phyloP scores from a whole-genome alignment of 2,329 filamentous ascomycete species.

The Colletotrichum sp. region DNA sequence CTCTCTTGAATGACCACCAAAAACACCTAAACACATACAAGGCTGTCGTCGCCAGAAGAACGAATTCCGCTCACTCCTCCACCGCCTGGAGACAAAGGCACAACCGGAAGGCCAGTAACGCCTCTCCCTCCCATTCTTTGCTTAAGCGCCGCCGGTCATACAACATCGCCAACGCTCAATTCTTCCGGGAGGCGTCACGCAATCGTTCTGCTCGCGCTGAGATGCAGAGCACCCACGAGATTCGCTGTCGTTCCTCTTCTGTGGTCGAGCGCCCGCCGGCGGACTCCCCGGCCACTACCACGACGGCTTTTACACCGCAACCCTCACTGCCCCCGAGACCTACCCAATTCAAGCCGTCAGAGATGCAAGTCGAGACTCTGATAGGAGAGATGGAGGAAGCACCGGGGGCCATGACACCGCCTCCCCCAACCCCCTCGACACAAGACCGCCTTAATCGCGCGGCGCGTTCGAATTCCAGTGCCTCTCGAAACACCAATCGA shows the following conservation, averaged over 20 bases:
- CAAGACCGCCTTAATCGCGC: conserved; percentile 49
- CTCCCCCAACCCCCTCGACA: conserved; percentile 40
- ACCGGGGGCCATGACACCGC: conserved; percentile 33
- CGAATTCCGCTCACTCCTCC: conserved; percentile 35
- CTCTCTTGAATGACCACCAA: conserved; percentile 49
- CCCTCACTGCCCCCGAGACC: conserved; percentile 1
- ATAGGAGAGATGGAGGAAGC: conserved; percentile 8
- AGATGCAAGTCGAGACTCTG: conserved; percentile 6
- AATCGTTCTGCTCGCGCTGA: conserved; percentile 26
- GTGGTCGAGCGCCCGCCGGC: conserved; percentile 39
- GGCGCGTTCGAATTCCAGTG: conserved; percentile 56
- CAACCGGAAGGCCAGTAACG: conserved; percentile 39
- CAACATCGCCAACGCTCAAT: conserved; percentile 33
- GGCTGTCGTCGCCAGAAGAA: conserved; percentile 49
- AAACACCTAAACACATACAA: conserved; percentile 45
- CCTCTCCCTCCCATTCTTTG: conserved; percentile 40
- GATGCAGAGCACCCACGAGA: conserved; percentile 35
- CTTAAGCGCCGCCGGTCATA: conserved; percentile 36
- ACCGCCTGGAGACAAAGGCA: conserved; percentile 43
- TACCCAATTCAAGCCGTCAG: conserved; percentile 1
- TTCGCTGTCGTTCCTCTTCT: conserved; percentile 45
- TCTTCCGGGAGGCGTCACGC: conserved; percentile 30
- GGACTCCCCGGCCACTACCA: conserved; percentile 25
- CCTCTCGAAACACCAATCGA: conserved; percentile 61
- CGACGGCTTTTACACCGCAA: conserved; percentile 18